These are phyloP conservation scores for Alloteropsis semialata DNA, from an alignment of 176 grass and related monocot genomes.

Conservation along the genomic window DNA sequence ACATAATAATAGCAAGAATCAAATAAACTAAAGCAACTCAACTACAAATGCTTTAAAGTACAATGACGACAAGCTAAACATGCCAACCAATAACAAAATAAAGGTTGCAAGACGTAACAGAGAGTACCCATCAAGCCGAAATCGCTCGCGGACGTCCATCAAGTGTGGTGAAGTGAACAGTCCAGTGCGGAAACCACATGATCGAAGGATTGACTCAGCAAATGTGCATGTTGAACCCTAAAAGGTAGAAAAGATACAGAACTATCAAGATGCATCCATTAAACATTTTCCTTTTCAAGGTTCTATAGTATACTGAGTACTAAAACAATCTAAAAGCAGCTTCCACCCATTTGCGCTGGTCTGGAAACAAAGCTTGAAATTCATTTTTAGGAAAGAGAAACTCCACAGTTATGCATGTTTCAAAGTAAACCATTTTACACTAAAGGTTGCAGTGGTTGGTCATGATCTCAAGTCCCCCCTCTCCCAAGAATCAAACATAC, in stretches of 20 bases:
- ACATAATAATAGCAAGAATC: background rate
- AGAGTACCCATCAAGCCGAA: conserved; percentile 78
- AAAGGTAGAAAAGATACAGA: background rate
- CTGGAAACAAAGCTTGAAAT: background rate
- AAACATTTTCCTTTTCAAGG: background rate
- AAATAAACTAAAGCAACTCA: background rate
- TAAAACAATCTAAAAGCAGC: conserved; percentile 4
- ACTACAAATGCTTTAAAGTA: background rate
- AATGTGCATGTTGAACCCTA: conserved; percentile 92
- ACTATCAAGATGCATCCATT: background rate
- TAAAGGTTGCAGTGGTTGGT: background rate
- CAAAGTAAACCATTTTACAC: background rate
- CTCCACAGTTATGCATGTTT: background rate
- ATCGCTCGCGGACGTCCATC: conserved; percentile 87
- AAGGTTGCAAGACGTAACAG: background rate
- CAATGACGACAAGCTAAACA: conserved; percentile 13
- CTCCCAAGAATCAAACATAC: background rate
- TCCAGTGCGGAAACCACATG: conserved; percentile 80
- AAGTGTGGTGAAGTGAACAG: conserved; percentile 90
- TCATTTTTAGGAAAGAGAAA: background rate
- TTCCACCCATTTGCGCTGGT: background rate
- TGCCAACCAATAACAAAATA: background rate
- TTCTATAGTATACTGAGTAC: background rate
- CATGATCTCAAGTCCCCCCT: background rate
- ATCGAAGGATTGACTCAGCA: conserved; percentile 80